Evolutionary conservation across 352 stramenopile genomes (phyloP), one percentile per base, ranked within the genome.

Genomic region (Chrysophaeum taylorii): DNA sequence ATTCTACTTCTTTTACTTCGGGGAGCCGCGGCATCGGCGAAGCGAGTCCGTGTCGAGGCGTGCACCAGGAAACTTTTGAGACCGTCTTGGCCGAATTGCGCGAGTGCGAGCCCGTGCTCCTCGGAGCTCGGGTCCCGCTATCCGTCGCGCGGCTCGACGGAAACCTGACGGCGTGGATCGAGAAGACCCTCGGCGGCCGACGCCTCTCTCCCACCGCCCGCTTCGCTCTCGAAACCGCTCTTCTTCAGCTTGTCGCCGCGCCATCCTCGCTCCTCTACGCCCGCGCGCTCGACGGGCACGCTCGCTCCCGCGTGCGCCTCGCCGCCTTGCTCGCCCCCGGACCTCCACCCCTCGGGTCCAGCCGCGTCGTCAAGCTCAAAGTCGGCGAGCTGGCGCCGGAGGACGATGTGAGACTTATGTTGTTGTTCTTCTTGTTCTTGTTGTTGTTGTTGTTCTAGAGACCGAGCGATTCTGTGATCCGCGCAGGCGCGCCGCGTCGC

Each of bases 331-430:
- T 66, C 31, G 57, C 41, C 31, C 5, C 1, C 57, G 31, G n/a
- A n/a, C 14, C 18, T 33, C 33, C 18, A 4, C 57, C 9, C 57
- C 18, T 18, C 57, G 9, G 52, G 18, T 61, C 50, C 18, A 61
- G 31, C 31, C 16, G 25, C 5, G 52, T 38, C 15, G 57, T 66
- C 57, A 66, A 66, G 57, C 33, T 66, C 57, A 66, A 66, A 36
- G 35, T 45, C 33, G 57, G 57, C 14, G 57, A 14, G 33, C 16
- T 21, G 18, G 16, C 57, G 52, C 57, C 57, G 14, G 31, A 42
- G 57, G 14, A 4, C 12, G 57, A 66, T 36, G 57, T 36, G 33
- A n/a, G n/a, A n/a, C n/a, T n/a, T n/a, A n/a, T n/a, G n/a, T n/a
- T n/a, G n/a, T n/a, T n/a, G n/a, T n/a, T n/a, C n/a, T n/a, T n/a